phyloP scores from a whole-genome alignment of 176 grass and related monocot genomes.

The Avena sativa region DNA sequence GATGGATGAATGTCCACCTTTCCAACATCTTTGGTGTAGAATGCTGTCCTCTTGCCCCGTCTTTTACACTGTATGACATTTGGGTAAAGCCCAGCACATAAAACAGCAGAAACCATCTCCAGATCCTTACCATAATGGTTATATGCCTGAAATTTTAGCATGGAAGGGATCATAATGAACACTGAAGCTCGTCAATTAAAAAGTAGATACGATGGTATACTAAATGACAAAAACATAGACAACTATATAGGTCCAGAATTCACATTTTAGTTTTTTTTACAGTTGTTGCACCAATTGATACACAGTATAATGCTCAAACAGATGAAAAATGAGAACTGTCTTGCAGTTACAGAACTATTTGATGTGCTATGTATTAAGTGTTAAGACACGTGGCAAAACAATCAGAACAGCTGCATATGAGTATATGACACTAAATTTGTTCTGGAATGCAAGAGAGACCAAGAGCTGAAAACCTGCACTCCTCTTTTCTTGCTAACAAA shows the following conservation, averaged over 20 bases:
- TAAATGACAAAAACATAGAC: neutral
- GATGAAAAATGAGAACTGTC: neutral
- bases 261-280: too few relatives aligned
- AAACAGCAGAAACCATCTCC: constrained; percentile 88
- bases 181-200: neutral
- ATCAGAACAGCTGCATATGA: constrained; percentile 5
- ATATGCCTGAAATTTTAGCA: constrained; percentile 68
- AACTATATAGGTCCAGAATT: too few relatives aligned
- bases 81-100: constrained; percentile 93
- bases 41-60: constrained; percentile 78
- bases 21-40: constrained; percentile 93
- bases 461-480: constrained; percentile 57
- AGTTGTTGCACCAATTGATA: too few relatives aligned
- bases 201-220: neutral
- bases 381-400: neutral
- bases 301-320: too few relatives aligned
- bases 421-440: neutral
- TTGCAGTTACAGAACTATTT: neutral
- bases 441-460: constrained; percentile 32
- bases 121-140: constrained; percentile 78
- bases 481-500: constrained; percentile 85
- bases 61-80: constrained; percentile 96
- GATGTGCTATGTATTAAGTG: neutral
- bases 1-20: constrained; percentile 96
- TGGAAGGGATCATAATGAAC: constrained; percentile 27